Percentiles rank a stretch among this genome's conserved stretches.
These are phyloP conservation scores for Furcasterigmium sp. DNA, from an alignment of 2,329 filamentous ascomycete species.

Conservation along the genomic window DNA sequence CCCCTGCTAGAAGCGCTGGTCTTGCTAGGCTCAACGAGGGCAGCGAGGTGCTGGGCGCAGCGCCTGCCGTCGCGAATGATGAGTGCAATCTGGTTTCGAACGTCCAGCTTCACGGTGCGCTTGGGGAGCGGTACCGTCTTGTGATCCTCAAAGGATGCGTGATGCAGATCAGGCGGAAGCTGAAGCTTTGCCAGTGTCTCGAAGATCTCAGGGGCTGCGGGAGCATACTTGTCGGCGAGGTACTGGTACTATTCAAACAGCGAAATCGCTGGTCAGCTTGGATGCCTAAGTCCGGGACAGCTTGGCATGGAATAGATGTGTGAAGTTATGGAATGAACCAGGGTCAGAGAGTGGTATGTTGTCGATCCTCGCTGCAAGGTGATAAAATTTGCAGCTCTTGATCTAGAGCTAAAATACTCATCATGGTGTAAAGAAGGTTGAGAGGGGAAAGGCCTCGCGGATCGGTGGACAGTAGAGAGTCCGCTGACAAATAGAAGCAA, in stretches of 20 bases:
- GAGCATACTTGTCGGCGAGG: constrained; percentile 63
- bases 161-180: constrained; percentile 49
- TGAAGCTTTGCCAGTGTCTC: constrained; percentile 63
- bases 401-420: constrained; percentile 74
- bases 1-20: constrained; percentile 44
- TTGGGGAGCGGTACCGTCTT: constrained; percentile 48
- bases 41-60: constrained; percentile 48
- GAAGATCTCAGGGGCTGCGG: constrained; percentile 59
- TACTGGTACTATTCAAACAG: constrained; percentile 49
- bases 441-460: not conserved
- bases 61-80: constrained; percentile 60
- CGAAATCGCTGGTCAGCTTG: constrained; percentile 16
- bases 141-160: constrained; percentile 20
- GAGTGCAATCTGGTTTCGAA: constrained; percentile 55
- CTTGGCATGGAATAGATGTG: constrained; percentile 6
- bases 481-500: constrained; percentile 11
- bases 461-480: constrained; percentile 5
- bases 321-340: constrained; percentile 7
- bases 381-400: constrained; percentile 52
- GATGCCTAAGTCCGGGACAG: constrained; percentile 1
- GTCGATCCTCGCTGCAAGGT: constrained; percentile 56
- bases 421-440: constrained; percentile 25
- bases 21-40: constrained; percentile 44
- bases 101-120: constrained; percentile 34
- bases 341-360: constrained; percentile 37